phyloP scores from a whole-genome alignment of 768 basidiomycete species.

The Pleurotus cornucopiae region DNA sequence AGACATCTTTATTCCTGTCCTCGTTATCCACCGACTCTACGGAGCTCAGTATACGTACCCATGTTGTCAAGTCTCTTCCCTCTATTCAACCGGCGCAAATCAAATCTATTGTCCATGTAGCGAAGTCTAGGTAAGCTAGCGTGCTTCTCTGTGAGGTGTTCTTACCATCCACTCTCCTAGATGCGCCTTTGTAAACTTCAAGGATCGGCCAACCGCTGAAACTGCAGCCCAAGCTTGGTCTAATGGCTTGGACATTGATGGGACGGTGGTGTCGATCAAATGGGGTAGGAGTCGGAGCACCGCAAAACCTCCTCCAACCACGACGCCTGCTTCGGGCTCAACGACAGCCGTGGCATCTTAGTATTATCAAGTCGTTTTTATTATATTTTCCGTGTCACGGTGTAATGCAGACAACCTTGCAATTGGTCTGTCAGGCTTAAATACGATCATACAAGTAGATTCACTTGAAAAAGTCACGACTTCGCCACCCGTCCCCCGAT shows the following conservation, averaged over 20 bases:
- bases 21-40: conserved; percentile 67
- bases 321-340: not conserved
- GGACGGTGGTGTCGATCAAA: conserved; percentile 65
- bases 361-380: not conserved
- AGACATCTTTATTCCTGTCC: conserved; percentile 88
- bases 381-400: not conserved
- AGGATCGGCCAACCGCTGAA: conserved; percentile 78
- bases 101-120: conserved; percentile 82
- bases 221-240: conserved; percentile 85
- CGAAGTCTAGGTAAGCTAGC: conserved; percentile 60
- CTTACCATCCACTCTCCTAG: conserved; percentile 29
- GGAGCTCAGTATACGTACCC: conserved; percentile 71
- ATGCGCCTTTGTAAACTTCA: conserved; percentile 96
- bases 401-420: conserved; percentile 5
- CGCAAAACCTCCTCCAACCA: conserved; percentile 25
- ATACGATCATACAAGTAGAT: too few species aligned
- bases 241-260: conserved; percentile 85
- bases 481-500: conserved; percentile 35
- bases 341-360: not conserved
- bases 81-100: conserved; percentile 58
- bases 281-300: conserved; percentile 79
- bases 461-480: not conserved
- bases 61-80: conserved; percentile 65
- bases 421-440: not conserved
- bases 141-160: too few species aligned